These are phyloP conservation scores for Lentinus polychrous DNA, from an alignment of 1,284 basidiomycete species.

Conservation along the genomic window DNA sequence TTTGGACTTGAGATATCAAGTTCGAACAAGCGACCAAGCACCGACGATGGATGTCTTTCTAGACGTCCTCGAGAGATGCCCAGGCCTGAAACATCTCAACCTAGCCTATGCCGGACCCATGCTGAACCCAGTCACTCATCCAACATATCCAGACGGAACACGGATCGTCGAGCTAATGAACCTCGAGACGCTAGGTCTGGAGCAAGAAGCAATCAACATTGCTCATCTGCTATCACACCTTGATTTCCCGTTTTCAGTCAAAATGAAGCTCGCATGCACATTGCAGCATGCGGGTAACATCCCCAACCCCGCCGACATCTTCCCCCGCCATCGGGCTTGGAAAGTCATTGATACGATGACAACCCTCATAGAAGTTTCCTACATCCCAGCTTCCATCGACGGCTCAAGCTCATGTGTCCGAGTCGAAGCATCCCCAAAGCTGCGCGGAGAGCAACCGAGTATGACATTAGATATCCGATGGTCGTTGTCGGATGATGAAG, in stretches of 20 bases:
- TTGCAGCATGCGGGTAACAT: background rate
- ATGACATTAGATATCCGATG: background rate
- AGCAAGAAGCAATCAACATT: background rate
- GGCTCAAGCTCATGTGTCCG: background rate
- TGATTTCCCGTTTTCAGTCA: background rate
- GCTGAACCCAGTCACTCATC: background rate
- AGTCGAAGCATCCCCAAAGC: background rate
- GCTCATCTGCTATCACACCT: background rate
- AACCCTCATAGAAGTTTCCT: background rate
- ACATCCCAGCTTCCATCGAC: background rate
- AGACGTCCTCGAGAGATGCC: background rate
- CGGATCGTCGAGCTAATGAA: background rate
- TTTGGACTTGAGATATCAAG: background rate
- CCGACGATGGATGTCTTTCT: constrained; percentile 1
- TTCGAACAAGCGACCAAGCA: background rate
- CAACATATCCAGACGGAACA: background rate
- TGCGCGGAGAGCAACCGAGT: background rate
- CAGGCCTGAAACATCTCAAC: background rate
- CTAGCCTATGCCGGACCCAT: background rate
- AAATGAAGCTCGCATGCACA: background rate
- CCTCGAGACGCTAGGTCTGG: background rate
- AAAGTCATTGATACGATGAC: too few species aligned
- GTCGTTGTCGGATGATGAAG: background rate
- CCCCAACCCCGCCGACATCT: background rate
- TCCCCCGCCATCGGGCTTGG: too few species aligned